These are phyloP conservation scores for Dendrocalamus sinicus DNA, from an alignment of 176 grass and related monocot genomes.

Conservation along the genomic window DNA sequence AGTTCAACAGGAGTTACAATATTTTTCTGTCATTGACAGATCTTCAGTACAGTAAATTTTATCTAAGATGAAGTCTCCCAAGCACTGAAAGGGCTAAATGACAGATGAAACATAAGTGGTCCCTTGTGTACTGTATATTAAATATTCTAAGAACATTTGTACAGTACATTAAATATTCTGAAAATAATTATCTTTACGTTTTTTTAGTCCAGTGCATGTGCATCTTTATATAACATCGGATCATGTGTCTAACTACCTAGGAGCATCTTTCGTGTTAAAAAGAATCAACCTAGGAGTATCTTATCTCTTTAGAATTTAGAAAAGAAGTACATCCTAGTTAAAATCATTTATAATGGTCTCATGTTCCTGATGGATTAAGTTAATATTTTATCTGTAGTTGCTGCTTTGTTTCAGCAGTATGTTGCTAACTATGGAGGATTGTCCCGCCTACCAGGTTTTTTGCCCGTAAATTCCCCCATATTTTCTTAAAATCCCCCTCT, in stretches of 20 bases:
- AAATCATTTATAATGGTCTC: neutral
- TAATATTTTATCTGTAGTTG: neutral
- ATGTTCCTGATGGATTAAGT: slow-evolving; percentile 3
- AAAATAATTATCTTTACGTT: neutral
- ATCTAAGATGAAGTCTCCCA: slow-evolving; percentile 1
- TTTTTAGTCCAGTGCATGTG: slow-evolving; percentile 17
- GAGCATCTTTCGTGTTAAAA: slow-evolving; percentile 20
- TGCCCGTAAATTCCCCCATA: neutral
- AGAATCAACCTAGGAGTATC: slow-evolving; percentile 26
- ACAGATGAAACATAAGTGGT: slow-evolving; percentile 36
- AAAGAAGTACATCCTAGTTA: neutral
- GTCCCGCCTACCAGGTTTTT: neutral
- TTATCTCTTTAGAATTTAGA: slow-evolving; percentile 27
- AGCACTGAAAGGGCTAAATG: slow-evolving; percentile 9
- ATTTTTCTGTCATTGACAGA: slow-evolving; percentile 37
- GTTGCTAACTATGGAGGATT: slow-evolving; percentile 16
- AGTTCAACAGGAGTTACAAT: slow-evolving; percentile 35
- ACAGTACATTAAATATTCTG: slow-evolving; percentile 30
- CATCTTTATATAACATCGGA: slow-evolving; percentile 30
- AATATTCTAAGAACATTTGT: slow-evolving; percentile 5
- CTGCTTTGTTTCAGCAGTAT: slow-evolving; percentile 3
- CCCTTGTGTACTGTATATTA: slow-evolving; percentile 28
- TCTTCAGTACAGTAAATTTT: slow-evolving; percentile 30
- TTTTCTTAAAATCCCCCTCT: neutral
- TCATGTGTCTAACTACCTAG: slow-evolving; percentile 30